Evolutionary conservation across 2,329 filamentous ascomycete genomes (phyloP).

Genomic region (Monascus ruber): DNA sequence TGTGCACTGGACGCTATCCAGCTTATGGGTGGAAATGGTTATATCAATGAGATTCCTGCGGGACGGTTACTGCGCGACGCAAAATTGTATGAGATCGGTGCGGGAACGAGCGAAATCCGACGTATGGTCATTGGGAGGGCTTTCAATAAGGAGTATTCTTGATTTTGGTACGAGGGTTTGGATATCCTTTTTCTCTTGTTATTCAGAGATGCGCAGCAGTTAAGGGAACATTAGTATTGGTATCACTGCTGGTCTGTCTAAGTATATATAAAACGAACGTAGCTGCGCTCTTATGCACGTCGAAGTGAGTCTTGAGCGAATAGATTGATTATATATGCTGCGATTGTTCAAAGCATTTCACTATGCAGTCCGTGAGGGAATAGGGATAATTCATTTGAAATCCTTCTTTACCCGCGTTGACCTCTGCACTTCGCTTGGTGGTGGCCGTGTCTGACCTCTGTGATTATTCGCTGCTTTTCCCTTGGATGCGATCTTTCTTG

Average conservation of each 20-base stretch:
- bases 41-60: constrained; percentile 88
- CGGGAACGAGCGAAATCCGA: constrained; percentile 86
- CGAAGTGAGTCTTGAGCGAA: no score
- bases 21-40: constrained; percentile 87
- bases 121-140: constrained; percentile 87
- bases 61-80: constrained; percentile 70
- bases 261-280: not conserved
- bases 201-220: no score
- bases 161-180: not conserved
- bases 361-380: not conserved
- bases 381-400: not conserved
- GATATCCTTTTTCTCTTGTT: not conserved
- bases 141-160: constrained; percentile 74
- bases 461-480: constrained; percentile 7
- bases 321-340: no score
- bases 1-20: constrained; percentile 81
- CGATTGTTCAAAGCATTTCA: no score
- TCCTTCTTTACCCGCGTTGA: constrained; percentile 16
- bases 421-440: constrained; percentile 13
- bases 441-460: constrained; percentile 1
- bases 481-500: constrained; percentile 15
- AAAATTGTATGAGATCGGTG: constrained; percentile 90
- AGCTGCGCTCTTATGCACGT: no score
- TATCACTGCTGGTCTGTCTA: not conserved
- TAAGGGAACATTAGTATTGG: not conserved